phyloP scores from a whole-genome alignment of 2,329 filamentous ascomycete species.

The Cercospora sesami region DNA sequence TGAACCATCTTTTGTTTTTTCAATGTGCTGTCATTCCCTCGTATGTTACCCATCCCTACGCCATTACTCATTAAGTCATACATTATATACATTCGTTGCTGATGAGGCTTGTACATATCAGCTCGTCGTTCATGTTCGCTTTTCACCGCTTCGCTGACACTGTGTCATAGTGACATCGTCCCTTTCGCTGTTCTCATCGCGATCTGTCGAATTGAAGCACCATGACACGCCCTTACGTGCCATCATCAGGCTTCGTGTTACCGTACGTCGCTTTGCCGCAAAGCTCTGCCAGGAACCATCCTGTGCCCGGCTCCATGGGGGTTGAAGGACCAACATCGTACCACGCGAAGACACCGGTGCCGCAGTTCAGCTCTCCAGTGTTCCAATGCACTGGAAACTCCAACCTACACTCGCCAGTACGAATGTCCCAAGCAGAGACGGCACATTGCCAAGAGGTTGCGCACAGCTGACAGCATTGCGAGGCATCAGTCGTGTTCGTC shows the following conservation, averaged over 20 bases:
- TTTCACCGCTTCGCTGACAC: not conserved
- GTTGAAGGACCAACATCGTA: conserved; percentile 35
- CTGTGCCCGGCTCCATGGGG: conserved; percentile 37
- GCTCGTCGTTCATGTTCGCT: not conserved
- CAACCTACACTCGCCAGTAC: conserved; percentile 32
- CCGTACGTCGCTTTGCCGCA: conserved; percentile 34
- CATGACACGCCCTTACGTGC: conserved; percentile 23
- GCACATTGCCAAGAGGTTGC: conserved; percentile 34
- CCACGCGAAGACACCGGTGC: conserved; percentile 31
- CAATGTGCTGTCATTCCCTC: conserved; percentile 6
- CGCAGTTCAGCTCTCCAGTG: conserved; percentile 35
- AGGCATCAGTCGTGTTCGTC: conserved; percentile 35
- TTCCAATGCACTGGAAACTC: conserved; percentile 32
- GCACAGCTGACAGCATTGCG: conserved; percentile 38
- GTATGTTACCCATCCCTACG: conserved; percentile 5
- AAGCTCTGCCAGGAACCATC: conserved; percentile 33
- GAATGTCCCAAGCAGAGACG: conserved; percentile 35
- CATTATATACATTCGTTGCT: conserved; percentile 18
- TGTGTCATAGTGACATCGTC: not conserved
- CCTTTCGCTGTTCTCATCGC: not conserved
- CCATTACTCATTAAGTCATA: conserved; percentile 14
- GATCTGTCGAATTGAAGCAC: not conserved
- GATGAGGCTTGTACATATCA: not conserved
- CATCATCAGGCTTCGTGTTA: conserved; percentile 36
- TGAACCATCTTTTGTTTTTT: not conserved